Evolutionary conservation across 176 grass and related monocot genomes (phyloP), one percentile per base, ranked within the genome.

Genomic region (Cenchrus purpureus): DNA sequence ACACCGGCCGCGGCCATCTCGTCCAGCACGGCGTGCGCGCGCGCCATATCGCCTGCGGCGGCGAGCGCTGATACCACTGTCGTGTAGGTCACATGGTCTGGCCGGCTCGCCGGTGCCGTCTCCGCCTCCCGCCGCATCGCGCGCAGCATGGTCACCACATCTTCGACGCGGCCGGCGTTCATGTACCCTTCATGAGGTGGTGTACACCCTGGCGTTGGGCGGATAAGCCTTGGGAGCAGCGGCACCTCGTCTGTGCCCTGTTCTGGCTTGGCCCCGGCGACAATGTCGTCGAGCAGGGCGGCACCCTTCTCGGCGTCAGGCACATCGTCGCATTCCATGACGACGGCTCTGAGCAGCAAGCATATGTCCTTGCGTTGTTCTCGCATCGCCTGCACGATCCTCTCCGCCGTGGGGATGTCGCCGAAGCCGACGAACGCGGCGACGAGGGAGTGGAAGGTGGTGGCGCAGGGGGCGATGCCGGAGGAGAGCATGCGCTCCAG

Each of bases 161-260:
- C 95, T 44, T 95, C 85, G 44, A 95, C 77, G n/a, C 91, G 91
- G 9, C 89, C 87, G n/a, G 66, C 85, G 68, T 91, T 93, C 95
- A 92, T 95, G 89, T 98, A 98, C 0, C 95, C 65, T 98, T 98
- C 95, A 98, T 95, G 8, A 98, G 80, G 95, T 98, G 3, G 92
- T 98, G 85, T 98, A 98, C 45, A 95, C 89, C 78, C 95, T 86
- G 42, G 91, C 65, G 76, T 93, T 86, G 17, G 95, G 91, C 4
- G 68, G 45, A 25, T 92, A 95, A 8, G 86, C 77, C 84, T 59
- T 87, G 13, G 88, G 31, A 97, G 87, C 71, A 89, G 55, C 40
- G 83, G 92, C 31, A 55, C 49, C 29, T 76, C 76, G 0, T 62
- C 12, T 1, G 7, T 60, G 19, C 69, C 50, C 4, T 42, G 70